A percentile compares a stretch with the other conserved stretches of the same genome.
Evolutionary conservation across 805 yeast species (phyloP).

Genomic region (Wickerhamomyces rabaulensis): DNA sequence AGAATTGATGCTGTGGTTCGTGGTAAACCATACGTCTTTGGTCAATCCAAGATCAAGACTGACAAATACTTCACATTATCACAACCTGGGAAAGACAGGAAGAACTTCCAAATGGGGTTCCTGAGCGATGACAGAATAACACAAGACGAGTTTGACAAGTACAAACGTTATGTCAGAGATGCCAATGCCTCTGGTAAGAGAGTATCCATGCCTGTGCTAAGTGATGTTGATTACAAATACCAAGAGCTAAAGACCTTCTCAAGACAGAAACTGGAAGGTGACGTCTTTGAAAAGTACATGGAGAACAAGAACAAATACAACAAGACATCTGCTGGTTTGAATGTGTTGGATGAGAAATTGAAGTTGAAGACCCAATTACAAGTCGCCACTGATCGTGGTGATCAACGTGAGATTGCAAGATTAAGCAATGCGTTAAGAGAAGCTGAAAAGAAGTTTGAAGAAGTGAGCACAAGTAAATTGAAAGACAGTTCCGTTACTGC

Average conservation of each 20-base stretch:
- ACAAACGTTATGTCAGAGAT: slow-evolving; percentile 53
- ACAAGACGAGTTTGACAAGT: slow-evolving; percentile 67
- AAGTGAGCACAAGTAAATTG: slow-evolving; percentile 28
- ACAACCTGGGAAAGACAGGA: slow-evolving; percentile 73
- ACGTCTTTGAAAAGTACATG: slow-evolving; percentile 75
- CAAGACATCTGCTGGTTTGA: slow-evolving; percentile 54
- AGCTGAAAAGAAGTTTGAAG: slow-evolving; percentile 36
- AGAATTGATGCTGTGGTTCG: slow-evolving; percentile 62
- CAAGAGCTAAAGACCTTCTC: slow-evolving; percentile 59
- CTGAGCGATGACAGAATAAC: slow-evolving; percentile 76
- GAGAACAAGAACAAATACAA: slow-evolving; percentile 61
- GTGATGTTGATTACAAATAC: slow-evolving; percentile 60
- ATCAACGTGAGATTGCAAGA: slow-evolving; percentile 39
- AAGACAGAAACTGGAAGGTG: slow-evolving; percentile 59
- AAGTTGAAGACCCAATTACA: slow-evolving; percentile 67
- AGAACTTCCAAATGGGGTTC: slow-evolving; percentile 68
- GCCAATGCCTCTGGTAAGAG: slow-evolving; percentile 34
- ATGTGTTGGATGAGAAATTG: slow-evolving; percentile 72
- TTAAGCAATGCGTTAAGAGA: slow-evolving; percentile 20
- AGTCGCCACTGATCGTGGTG: slow-evolving; percentile 54
- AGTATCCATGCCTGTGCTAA: slow-evolving; percentile 51
- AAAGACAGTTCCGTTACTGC: slow-evolving; percentile 29
- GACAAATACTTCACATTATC: slow-evolving; percentile 64
- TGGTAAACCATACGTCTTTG: slow-evolving; percentile 46
- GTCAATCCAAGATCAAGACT: slow-evolving; percentile 36